Evolutionary conservation across 495 filamentous ascomycete genomes (phyloP), one percentile per base, ranked within the genome.

Genomic region (Pyrenula massariospora): DNA sequence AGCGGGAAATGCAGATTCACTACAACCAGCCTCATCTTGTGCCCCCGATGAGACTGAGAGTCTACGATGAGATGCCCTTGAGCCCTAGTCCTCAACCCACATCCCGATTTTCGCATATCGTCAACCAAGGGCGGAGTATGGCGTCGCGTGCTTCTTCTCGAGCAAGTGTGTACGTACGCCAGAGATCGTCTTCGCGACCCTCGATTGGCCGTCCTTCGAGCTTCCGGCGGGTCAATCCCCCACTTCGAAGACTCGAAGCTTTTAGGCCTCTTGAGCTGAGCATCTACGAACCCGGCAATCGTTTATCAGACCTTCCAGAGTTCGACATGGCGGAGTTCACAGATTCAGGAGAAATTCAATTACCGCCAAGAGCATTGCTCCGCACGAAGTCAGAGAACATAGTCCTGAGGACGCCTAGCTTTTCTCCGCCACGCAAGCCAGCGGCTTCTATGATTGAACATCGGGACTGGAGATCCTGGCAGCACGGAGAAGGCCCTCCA

Each of bases 211-310:
- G 69, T 12, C 81, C 81, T 1, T 70, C 75, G 2, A 75, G 83
- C 50, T 83, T 83, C 57, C 66, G 74, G 57, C 65, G 70, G 58
- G 73, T 52, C 10, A 21, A 20, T 20, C 50, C 50, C 20, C 22
- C 19, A 21, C 8, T 8, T 8, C 31, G 31, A 15, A 42, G 31
- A 15, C 31, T 42, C 31, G 60, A 66, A 22, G 67, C 75, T 15
- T 89, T 89, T 67, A 77, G 79, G 36, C 86, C 87, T 11, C 73
- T 93, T 42, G 81, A 92, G 68, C 74, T 94, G 53, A 89, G 80
- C 69, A 87, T 94, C 57, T 83, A 87, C 63, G 65, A 76, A 55
- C 78, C 82, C 23, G 75, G 82, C 24, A 81, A 84, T 63, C 78
- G 77, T 50, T 73, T 94, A 10, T 88, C 89, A 12, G 68, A 74